Base-by-base conservation (phyloP, 306 rosid species). In the Begonia peltatifolia region DNA sequence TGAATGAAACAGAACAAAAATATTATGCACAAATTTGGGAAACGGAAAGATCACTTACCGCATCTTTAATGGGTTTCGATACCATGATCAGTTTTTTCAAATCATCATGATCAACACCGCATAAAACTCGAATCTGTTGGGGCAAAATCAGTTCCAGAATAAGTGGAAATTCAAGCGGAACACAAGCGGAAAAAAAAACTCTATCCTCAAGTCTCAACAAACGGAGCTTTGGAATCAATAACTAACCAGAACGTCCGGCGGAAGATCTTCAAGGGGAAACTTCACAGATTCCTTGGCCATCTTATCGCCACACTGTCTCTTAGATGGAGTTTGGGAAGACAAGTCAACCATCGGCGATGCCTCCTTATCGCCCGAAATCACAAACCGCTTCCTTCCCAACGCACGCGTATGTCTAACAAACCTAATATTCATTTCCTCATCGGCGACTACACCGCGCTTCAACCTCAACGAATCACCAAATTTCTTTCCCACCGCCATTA, bases 21-120 rank as follows among this genome's bases (percentile, higher is more conserved):
- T 2, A 30, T 30, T 30, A 30, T 30, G 38, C 38, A 30, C 38
- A 30, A 30, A 30, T 30, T 30, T 30, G 38, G 8, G 38, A 7
- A 30, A 64, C n/a, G 43, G 18, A 18, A 41, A 14, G 14, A 10
- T 54, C 17, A 66, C 76, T 58, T 52, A 87, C 96, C 8, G 81
- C 92, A 71, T 79, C 84, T 53, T 69, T 71, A 14, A 84, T 65
- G 1, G 62, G 6, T 62, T 69, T 88, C 0, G 96, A 84, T 6
- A 88, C 86, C 14, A 47, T 79, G 62, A 67, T 51, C 42, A 88
- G 94, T 63, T 82, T 81, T 38, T 71, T 54, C 69, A 88, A 59
- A 69, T 88, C 96, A 14, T 79, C 78, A 59, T 88, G 96, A 4
- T 84, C 77, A 8, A 84, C 94, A 17, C 88, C 73, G 41, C 86